Base-by-base conservation (phyloP, 441 rosid species). In the Gossypium aridum region DNA sequence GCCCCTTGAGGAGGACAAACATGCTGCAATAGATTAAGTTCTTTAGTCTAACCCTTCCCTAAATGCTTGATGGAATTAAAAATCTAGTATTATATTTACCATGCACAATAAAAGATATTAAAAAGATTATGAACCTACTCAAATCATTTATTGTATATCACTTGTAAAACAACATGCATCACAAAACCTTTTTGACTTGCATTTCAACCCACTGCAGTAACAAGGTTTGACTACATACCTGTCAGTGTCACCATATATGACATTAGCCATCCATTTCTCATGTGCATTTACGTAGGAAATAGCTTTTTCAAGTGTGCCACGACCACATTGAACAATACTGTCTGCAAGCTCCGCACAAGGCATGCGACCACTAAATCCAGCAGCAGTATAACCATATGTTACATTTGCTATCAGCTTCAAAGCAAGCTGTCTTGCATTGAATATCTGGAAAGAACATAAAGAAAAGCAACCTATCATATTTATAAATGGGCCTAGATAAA, bases 311-410 rank as follows among this genome's bases (percentile, higher is more conserved):
- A 92, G 90, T 39, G 98, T 95, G 81, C 87, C 82, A 75, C 99
- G 99, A 77, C 99, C 98, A 85, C 98, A 92, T 74, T 95, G 98
- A 80, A 95, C 99, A 68, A 95, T 95, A 74, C 98, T 95, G 82
- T 95, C 99, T 61, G 99, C 98, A 89, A 95, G 89, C 90, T 95
- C 98, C 53, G 98, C 97, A 87, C 98, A 95, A 53, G 99, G 99
- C 99, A 95, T 95, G 77, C 98, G 98, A 71, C 98, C 99, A 79
- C 99, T 96, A 84, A 93, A 96, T 76, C 99, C 99, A 84, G 98
- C 98, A 80, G 99, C 99, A 37, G 99, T 91, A 80, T 93, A 96
- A 69, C 99, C 99, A 83, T 96, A 96, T 4, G 99, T 96, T 75
- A 96, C 99, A 80, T 96, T 96, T 77, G 98, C 93, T 82, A 96